These are phyloP conservation scores for Collybia sordida DNA, from an alignment of 768 basidiomycete species.

Conservation along the genomic window DNA sequence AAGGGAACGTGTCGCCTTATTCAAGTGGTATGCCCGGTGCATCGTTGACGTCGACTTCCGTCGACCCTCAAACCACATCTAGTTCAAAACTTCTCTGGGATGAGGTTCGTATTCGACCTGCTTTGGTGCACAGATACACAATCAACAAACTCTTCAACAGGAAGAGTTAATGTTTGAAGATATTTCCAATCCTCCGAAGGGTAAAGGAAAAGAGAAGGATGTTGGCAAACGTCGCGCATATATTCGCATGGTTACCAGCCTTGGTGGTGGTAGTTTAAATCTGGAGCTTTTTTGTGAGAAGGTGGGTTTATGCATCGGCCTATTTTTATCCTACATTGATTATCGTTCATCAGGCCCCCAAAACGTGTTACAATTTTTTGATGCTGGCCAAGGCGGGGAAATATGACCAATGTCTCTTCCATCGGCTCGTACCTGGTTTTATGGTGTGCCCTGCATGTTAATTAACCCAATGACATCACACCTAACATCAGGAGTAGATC, in stretches of 20 bases:
- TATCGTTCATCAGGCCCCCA: conserved; percentile 70
- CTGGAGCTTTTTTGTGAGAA: conserved; percentile 88
- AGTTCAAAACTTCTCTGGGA: conserved; percentile 91
- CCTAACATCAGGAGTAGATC: conserved; percentile 48
- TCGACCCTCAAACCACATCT: conserved; percentile 62
- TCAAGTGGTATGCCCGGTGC: conserved; percentile 90
- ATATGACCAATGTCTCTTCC: conserved; percentile 88
- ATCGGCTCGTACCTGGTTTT: conserved; percentile 90
- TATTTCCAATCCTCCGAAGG: conserved; percentile 74
- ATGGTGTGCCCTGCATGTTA: conserved; percentile 58
- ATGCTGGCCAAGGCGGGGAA: conserved; percentile 90
- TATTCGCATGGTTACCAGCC: conserved; percentile 91
- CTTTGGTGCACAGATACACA: neutral
- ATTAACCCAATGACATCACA: neutral
- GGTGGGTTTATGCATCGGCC: conserved; percentile 34
- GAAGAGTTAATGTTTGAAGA: conserved; percentile 99
- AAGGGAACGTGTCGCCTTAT: conserved; percentile 92
- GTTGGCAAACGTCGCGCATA: conserved; percentile 90
- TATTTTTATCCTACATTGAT: neutral
- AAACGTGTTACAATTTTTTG: conserved; percentile 98
- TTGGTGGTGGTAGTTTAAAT: conserved; percentile 84
- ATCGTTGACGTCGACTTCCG: conserved; percentile 89
- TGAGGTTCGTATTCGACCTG: conserved; percentile 50
- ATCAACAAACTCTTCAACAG: conserved; percentile 27
- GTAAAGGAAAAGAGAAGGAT: conserved; percentile 93